phyloP scores from a whole-genome alignment of 345 rosid species.

The Salix suchowensis region DNA sequence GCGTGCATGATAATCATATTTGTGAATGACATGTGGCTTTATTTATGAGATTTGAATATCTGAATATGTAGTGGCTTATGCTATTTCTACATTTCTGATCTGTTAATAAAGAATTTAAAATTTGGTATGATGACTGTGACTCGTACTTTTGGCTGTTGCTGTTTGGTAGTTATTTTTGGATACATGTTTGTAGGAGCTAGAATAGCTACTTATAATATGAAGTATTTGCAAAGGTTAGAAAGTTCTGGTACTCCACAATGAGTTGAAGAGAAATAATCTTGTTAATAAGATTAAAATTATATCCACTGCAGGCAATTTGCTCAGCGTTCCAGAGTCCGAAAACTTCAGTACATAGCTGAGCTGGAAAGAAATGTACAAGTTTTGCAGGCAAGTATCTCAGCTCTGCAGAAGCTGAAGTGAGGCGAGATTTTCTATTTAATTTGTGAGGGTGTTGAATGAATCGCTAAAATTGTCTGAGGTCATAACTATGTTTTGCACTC shows the following conservation, averaged over 20 bases:
- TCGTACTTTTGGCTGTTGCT: neutral
- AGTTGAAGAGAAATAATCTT: constrained; percentile 5
- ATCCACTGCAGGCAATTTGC: constrained; percentile 81
- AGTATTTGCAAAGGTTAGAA: neutral
- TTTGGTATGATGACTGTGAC: neutral
- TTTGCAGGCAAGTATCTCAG: constrained; percentile 59
- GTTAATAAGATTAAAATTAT: constrained; percentile 16
- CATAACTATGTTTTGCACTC: neutral
- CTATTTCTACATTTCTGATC: neutral
- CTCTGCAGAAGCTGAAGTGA: constrained; percentile 7
- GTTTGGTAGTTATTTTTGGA: neutral
- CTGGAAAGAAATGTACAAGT: constrained; percentile 94
- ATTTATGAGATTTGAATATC: neutral
- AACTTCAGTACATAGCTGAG: constrained; percentile 99
- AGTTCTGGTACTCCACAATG: neutral
- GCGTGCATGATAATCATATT: neutral
- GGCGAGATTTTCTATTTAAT: neutral
- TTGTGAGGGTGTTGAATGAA: neutral
- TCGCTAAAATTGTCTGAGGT: constrained; percentile 6
- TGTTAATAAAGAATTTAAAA: neutral
- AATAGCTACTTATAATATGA: neutral
- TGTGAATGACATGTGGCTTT: neutral
- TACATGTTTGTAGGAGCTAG: neutral
- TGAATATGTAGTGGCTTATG: neutral
- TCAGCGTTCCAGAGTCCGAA: constrained; percentile 94